Evolutionary conservation across 108 stramenopile species (phyloP), one percentile per base, ranked within the genome.

Genomic region (Discostella pseudostelligera): DNA sequence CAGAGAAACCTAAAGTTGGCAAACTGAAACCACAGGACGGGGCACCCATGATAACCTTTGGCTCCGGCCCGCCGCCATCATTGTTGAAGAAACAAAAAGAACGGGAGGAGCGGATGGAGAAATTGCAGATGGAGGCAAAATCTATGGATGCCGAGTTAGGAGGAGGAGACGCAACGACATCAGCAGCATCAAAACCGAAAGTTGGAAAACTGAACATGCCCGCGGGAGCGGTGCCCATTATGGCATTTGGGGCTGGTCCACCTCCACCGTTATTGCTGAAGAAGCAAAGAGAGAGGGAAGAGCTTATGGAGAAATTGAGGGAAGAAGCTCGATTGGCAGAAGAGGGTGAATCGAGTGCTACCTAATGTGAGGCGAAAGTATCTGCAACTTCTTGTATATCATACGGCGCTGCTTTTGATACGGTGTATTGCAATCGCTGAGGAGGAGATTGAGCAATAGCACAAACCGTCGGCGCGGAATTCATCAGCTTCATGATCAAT

Each of bases 1-100:
- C 39, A 25, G 51, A 51, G 56, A 54, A 37, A 44, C 21, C 20
- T 13, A 67, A 67, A 56, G 57, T 60, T 4, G 65, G 65, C 5
- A 75, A 58, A 48, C 45, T 59, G 0, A 67, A 55, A 44, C 61
- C 65, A 25, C 61, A 59, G 39, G 60, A 65, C 19, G 74, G 66
- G 29, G 66, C 61, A 46, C 46, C 66, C 8, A 67, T 75, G 60
- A 19, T 75, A 3, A 59, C 66, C n/a, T 67, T 67, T 29, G 60
- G 51, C 11, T 59, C 73, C 22, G 72, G 72, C 40, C 72, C 72
- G 58, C 72, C 26, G 3, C 50, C 72, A 12, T 62, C 57, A 19
- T 28, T 72, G 24, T 14, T 63, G 46, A 62, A 39, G 29, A 75
- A 75, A 60, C 32, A 60, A 62, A 62, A 37, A 54, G 50, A 46